Conservation (phyloP, 2,329 filamentous ascomycete species). For the Cryphonectria carpinicola region DNA sequence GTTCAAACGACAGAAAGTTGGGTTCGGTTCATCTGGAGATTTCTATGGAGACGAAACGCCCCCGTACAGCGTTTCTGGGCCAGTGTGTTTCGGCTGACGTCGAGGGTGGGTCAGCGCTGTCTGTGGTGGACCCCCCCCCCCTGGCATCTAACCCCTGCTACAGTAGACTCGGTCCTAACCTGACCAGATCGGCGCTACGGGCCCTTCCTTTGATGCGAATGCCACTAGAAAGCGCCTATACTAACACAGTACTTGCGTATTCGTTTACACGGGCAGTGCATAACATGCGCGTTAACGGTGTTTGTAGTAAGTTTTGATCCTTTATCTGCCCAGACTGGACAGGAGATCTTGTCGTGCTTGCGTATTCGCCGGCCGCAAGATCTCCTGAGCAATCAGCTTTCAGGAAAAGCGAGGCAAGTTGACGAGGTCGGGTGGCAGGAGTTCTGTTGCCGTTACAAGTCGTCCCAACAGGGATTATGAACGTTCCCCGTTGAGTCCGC, state of each 20-base stretch:
- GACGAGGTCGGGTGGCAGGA: not conserved
- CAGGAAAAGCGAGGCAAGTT: not conserved
- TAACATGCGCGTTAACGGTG: not conserved
- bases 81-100: conserved; percentile 15
- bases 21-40: conserved; percentile 4
- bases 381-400: not conserved
- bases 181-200: not conserved
- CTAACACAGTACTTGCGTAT: not conserved
- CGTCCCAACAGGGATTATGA: no score
- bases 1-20: not conserved
- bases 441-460: not conserved
- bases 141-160: not conserved
- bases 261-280: not conserved
- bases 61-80: not conserved
- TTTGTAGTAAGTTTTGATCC: not conserved
- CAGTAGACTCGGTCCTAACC: not conserved
- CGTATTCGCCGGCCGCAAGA: not conserved
- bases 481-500: no score
- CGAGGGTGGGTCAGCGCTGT: not conserved
- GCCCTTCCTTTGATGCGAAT: not conserved
- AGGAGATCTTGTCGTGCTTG: not conserved
- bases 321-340: not conserved
- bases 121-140: conserved; percentile 1
- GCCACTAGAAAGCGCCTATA: not conserved
- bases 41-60: conserved; percentile 11